Evolutionary conservation across 805 yeast species (phyloP).

Genomic region (Cyberlindnera amylophila): DNA sequence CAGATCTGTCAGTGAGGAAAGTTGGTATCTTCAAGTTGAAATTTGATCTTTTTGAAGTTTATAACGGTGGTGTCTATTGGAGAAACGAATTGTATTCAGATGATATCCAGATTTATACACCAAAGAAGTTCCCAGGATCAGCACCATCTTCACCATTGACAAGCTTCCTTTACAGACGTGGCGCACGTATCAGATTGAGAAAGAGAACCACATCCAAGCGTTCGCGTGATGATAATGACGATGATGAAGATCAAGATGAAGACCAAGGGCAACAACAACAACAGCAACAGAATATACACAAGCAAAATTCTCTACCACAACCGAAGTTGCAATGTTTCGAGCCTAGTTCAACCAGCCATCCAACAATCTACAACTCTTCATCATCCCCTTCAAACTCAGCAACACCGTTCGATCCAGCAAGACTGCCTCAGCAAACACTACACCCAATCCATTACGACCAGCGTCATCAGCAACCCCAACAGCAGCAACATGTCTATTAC

Average conservation of each 20-base stretch:
- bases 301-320: too few relatives aligned
- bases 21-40: conserved; percentile 27
- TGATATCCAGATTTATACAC: conserved; percentile 28
- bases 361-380: neutral
- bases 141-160: conserved; percentile 28
- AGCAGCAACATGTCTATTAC: neutral
- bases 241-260: conserved; percentile 7
- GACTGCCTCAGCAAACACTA: too few relatives aligned
- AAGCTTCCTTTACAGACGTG: conserved; percentile 29
- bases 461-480: conserved; percentile 1
- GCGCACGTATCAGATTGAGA: conserved; percentile 31
- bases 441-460: neutral
- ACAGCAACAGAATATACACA: neutral
- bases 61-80: conserved; percentile 22
- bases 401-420: neutral
- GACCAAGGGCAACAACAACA: too few relatives aligned
- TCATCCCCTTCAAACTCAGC: neutral
- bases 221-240: neutral
- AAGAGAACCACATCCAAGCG: conserved; percentile 17
- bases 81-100: conserved; percentile 17
- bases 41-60: conserved; percentile 29
- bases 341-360: neutral
- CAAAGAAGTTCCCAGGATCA: conserved; percentile 33
- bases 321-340: too few relatives aligned
- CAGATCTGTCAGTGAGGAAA: conserved; percentile 29